A percentile compares a stretch with the other conserved stretches of the same genome.
These are phyloP conservation scores for Beauveria rudraprayagi DNA, from an alignment of 2,329 filamentous ascomycete genomes.

Conservation along the genomic window DNA sequence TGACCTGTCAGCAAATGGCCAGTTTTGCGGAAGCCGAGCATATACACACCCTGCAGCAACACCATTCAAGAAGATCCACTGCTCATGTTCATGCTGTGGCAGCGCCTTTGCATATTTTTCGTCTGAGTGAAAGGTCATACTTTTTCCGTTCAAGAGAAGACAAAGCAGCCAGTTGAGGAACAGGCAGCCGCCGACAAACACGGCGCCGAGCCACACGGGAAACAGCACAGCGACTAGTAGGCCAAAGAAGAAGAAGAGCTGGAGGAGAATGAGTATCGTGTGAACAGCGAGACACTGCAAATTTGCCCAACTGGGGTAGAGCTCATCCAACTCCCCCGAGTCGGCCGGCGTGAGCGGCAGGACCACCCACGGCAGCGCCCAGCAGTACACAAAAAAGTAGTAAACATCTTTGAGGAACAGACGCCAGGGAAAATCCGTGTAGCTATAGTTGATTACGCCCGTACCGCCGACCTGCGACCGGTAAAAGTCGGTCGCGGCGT, in stretches of 20 bases:
- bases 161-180: conserved; percentile 44
- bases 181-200: conserved; percentile 36
- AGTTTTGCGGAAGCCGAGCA: neutral
- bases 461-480: conserved; percentile 50
- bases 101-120: conserved; percentile 41
- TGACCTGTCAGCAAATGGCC: conserved; percentile 10
- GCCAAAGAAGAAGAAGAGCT: conserved; percentile 51
- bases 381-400: conserved; percentile 46
- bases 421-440: conserved; percentile 47
- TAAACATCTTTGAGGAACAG: conserved; percentile 46
- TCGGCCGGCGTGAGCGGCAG: conserved; percentile 45
- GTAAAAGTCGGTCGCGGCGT: conserved; percentile 40
- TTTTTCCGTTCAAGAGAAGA: conserved; percentile 40
- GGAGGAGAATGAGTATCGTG: conserved; percentile 47
- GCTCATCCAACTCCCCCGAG: conserved; percentile 53
- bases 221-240: conserved; percentile 43
- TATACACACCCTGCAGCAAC: conserved; percentile 50
- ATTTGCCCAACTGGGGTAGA: conserved; percentile 51
- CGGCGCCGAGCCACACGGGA: conserved; percentile 39
- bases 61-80: conserved; percentile 77
- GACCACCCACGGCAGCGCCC: conserved; percentile 54
- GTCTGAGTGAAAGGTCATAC: conserved; percentile 42
- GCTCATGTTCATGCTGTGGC: conserved; percentile 51
- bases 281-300: conserved; percentile 51
- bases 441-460: conserved; percentile 51